phyloP scores from a whole-genome alignment of 805 yeast species.

The Wickerhamiella spandovensis region DNA sequence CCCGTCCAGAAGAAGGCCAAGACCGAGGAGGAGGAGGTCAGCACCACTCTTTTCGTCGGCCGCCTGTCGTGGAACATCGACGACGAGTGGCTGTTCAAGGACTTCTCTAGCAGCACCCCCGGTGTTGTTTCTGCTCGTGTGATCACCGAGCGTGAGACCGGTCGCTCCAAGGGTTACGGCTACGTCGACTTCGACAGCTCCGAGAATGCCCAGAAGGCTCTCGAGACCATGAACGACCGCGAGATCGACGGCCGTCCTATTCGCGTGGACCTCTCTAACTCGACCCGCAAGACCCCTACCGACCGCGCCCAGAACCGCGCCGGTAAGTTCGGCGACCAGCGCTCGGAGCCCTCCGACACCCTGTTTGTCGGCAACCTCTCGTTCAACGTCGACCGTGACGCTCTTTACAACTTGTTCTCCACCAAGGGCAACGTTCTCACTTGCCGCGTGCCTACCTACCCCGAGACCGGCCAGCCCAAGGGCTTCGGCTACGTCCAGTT shows the following conservation, averaged over 20 bases:
- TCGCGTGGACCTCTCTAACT: conserved; percentile 81
- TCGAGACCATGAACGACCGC: conserved; percentile 72
- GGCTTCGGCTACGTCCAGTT: conserved; percentile 98
- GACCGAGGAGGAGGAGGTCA: conserved; percentile 19
- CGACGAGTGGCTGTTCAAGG: conserved; percentile 82
- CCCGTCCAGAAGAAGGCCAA: conserved; percentile 37
- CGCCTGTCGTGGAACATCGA: conserved; percentile 95
- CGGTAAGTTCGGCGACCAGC: conserved; percentile 75
- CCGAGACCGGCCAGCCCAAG: conserved; percentile 97
- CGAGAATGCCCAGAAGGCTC: conserved; percentile 73
- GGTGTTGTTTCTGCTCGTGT: conserved; percentile 87
- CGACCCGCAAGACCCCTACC: conserved; percentile 45
- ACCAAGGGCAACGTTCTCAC: conserved; percentile 72
- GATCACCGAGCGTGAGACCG: conserved; percentile 81
- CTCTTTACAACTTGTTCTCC: conserved; percentile 57
- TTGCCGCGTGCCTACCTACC: conserved; percentile 94
- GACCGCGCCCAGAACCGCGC: conserved; percentile 65
- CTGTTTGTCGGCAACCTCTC: conserved; percentile 92
- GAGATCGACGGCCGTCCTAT: conserved; percentile 96
- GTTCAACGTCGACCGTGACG: conserved; percentile 76
- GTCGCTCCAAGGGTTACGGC: conserved; percentile 86
- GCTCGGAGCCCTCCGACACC: conserved; percentile 89
- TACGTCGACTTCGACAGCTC: conserved; percentile 84
- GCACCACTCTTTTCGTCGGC: conserved; percentile 82
- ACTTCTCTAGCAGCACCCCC: conserved; percentile 59